phyloP scores from a whole-genome alignment of 768 basidiomycete species.

The Auriculariales sp. region DNA sequence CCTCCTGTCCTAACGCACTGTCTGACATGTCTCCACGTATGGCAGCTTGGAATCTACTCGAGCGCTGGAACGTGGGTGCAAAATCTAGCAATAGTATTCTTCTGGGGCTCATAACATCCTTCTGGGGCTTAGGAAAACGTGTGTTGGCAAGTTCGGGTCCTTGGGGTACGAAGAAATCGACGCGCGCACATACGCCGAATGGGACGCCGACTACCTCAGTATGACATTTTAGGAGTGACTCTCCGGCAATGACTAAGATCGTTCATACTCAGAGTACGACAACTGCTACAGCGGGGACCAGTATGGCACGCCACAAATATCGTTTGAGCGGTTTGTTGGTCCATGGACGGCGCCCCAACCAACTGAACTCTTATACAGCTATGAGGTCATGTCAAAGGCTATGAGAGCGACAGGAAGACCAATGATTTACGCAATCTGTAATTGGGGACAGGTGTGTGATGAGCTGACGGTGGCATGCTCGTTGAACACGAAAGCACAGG shows the following conservation, averaged over 20 bases:
- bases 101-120: no score
- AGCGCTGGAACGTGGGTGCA: conserved; percentile 3
- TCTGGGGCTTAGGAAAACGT: conserved; percentile 20
- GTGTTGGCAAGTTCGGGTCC: conserved; percentile 23
- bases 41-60: conserved; percentile 4
- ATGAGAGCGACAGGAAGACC: conserved; percentile 24
- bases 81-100: conserved; percentile 23
- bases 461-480: no score
- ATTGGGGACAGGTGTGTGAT: conserved; percentile 27
- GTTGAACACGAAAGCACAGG: no score
- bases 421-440: conserved; percentile 25
- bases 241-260: not conserved
- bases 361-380: no score
- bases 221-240: not conserved
- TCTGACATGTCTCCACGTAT: not conserved
- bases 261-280: conserved; percentile 18
- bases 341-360: no score
- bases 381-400: conserved; percentile 22
- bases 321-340: conserved; percentile 13
- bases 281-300: conserved; percentile 26
- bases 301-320: conserved; percentile 20
- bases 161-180: conserved; percentile 26
- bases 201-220: conserved; percentile 26
- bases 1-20: no score
- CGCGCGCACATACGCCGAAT: conserved; percentile 24